Base-by-base conservation (phyloP, 2,329 filamentous ascomycete genomes). In the Sclerotinia minor region DNA sequence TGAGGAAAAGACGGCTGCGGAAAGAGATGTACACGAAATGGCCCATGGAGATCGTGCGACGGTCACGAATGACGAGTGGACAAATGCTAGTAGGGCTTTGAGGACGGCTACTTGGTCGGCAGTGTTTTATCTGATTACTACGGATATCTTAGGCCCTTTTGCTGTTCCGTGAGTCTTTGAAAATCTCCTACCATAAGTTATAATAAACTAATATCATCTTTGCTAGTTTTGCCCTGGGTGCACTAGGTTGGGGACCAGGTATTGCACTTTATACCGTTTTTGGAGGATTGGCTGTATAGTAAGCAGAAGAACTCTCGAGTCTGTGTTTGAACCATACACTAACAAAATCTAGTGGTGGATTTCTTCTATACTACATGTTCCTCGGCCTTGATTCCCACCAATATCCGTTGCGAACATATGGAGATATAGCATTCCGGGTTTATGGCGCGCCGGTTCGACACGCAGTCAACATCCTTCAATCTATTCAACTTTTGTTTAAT, bases 41-140 rank as follows among this genome's bases (percentile, higher is more conserved):
- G 17, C 54, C 2, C 32, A 32, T 26, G 54, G 26, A 5, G 64
- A 49, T 61, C 53, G 61, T 55, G 67, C 47, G 50, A 67, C 44
- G 67, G 76, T 73, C 35, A 59, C 65, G 1, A 70, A 80, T 21
- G 78, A 80, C 6, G 82, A 84, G 66, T 83, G 82, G 82, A 75
- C 74, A 17, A 80, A 80, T 66, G 81, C 82, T 1, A 79, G 78
- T 32, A 78, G 82, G 7, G 79, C 80, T 1, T 70, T 82, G 68
- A 77, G 82, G 13, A 83, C 81, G 0, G 81, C 82, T 0, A 78
- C 78, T 2, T 78, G 79, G 75, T 80, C 80, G 6, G 80, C 82
- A 13, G 75, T 79, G 52, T 84, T 84, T 72, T 69, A 70, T 49
- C 17, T 70, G 29, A 71, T 71, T 17, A 69, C 70, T 2, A 70